Evolutionary conservation across 805 yeast species (phyloP).

Genomic region (Hanseniaspora nectarophila): DNA sequence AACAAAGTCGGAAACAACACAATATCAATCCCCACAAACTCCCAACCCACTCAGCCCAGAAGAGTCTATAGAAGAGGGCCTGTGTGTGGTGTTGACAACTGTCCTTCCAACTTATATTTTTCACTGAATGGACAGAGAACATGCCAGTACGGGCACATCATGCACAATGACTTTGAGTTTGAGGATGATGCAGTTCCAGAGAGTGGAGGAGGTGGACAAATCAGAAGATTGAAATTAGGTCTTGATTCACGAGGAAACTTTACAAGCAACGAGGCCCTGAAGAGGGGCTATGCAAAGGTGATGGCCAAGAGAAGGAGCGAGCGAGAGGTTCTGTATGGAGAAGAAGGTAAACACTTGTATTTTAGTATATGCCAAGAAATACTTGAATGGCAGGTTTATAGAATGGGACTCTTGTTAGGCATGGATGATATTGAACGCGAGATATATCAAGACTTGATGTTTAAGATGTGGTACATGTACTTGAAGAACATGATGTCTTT

Average conservation of each 20-base stretch:
- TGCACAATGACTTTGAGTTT: constrained; percentile 64
- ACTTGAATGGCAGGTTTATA: constrained; percentile 34
- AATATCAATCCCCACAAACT: background rate
- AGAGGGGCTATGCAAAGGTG: constrained; percentile 19
- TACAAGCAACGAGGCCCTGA: constrained; percentile 22
- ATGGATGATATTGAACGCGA: background rate
- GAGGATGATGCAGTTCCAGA: constrained; percentile 52
- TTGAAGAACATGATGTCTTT: constrained; percentile 8
- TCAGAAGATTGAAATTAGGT: constrained; percentile 32
- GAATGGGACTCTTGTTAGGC: constrained; percentile 9
- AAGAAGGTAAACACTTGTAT: constrained; percentile 35
- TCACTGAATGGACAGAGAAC: constrained; percentile 64
- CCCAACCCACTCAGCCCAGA: constrained; percentile 2
- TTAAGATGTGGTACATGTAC: constrained; percentile 4
- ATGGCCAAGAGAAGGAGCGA: constrained; percentile 15
- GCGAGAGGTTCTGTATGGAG: constrained; percentile 33
- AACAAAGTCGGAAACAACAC: background rate
- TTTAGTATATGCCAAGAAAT: constrained; percentile 40
- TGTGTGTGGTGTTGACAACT: constrained; percentile 80
- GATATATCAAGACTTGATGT: background rate
- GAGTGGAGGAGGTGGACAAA: constrained; percentile 31
- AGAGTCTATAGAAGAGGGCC: constrained; percentile 58
- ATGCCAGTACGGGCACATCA: constrained; percentile 85
- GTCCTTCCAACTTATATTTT: constrained; percentile 67
- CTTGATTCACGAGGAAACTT: constrained; percentile 33